Evolutionary conservation across 768 basidiomycete genomes (phyloP), one percentile per base, ranked within the genome.

Genomic region (Macrocybe gigantea): DNA sequence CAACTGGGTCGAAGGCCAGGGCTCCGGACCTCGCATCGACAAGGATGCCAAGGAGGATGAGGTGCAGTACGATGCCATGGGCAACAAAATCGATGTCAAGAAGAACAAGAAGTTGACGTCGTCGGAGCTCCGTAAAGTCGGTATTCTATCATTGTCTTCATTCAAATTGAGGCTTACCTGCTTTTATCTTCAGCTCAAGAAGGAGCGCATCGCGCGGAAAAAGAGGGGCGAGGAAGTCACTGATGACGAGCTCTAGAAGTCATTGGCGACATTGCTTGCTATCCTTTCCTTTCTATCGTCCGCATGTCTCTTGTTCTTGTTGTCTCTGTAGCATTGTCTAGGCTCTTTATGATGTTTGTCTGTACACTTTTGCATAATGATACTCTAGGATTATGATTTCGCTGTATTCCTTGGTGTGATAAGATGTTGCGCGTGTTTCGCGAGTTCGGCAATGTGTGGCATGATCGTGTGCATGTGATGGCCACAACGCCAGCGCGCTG

Each of bases 1-100:
- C 79, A 95, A 96, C 81, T 96, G 94, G 95, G 93, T 96, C 62
- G 96, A 98, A 71, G 96, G 96, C 41, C 96, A 99, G 69, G 96
- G 96, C 48, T 78, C 92, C 13, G 95, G 95, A 8, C 68, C 93
- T 38, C 84, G 94, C 49, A 98, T 99, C 59, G 96, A 96, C 80
- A 88, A 93, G 82, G 80, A 80, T 61, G 88, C 80, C 5, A 94
- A 85, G 43, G 91, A 91, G 57, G 94, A 96, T 53, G 91, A 94
- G 43, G 93, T 82, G 36, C 72, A 79, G 60, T 98, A 88, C 64
- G 96, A 99, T 65, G 96, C 96, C 15, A 90, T 99, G 88, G 95
- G 95, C 51, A 97, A 97, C 88, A 94, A 93, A 83, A 72, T 93
- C 54, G 88, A 89, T 53, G 66, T 37, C 56, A 88, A 83, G 72